Evolutionary conservation across 2,329 filamentous ascomycete genomes (phyloP).

Genomic region (Diaporthe helianthi): DNA sequence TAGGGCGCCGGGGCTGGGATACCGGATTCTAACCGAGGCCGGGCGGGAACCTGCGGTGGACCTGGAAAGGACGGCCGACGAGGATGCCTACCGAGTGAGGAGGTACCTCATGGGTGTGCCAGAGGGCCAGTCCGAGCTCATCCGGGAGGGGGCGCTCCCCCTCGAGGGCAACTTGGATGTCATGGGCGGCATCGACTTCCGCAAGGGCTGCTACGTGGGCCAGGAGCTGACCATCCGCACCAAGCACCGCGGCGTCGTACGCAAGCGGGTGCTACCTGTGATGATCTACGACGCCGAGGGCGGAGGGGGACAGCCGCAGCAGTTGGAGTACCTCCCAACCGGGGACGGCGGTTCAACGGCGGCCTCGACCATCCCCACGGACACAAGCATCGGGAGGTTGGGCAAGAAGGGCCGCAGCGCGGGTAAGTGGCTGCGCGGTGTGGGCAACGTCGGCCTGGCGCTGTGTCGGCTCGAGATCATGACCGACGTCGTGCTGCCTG

Average conservation of each 20-base stretch:
- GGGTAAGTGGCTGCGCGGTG: conserved; percentile 79
- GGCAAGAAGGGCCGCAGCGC: conserved; percentile 71
- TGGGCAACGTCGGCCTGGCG: conserved; percentile 87
- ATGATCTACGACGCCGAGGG: conserved; percentile 66
- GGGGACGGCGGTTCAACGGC: conserved; percentile 38
- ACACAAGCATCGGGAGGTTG: conserved; percentile 57
- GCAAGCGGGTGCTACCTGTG: conserved; percentile 87
- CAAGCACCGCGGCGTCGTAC: conserved; percentile 89
- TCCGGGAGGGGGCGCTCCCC: conserved; percentile 74
- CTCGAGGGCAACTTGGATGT: conserved; percentile 90
- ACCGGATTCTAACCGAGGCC: conserved; percentile 42
- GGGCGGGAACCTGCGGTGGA: conserved; percentile 47
- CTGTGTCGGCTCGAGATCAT: conserved; percentile 89
- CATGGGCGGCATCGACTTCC: conserved; percentile 86
- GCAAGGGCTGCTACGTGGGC: conserved; percentile 95
- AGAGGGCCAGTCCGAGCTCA: conserved; percentile 84
- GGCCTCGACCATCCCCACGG: conserved; percentile 50
- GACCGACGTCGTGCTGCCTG: conserved; percentile 79
- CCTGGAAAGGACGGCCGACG: conserved; percentile 46
- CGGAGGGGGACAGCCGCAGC: conserved; percentile 41
- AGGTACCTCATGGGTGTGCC: conserved; percentile 82
- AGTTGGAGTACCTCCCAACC: conserved; percentile 53
- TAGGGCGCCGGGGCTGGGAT: conserved; percentile 54
- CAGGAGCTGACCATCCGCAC: conserved; percentile 97
- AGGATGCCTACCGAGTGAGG: conserved; percentile 74